These are phyloP conservation scores for Vitis cinerea DNA, from an alignment of 164 flowering plant species.

Conservation along the genomic window DNA sequence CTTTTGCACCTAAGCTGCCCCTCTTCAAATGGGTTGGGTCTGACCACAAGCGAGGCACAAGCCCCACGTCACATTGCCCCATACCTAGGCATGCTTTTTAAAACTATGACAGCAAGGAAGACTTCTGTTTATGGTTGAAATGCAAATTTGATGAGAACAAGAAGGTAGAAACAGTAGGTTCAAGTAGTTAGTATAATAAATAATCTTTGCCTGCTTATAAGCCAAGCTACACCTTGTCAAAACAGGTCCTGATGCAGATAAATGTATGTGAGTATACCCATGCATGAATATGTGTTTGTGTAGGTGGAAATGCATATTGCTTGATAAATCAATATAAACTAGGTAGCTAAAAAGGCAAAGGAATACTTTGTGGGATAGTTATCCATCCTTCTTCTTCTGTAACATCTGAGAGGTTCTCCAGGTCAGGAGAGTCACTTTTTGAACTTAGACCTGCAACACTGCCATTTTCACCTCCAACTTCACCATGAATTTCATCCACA, in stretches of 20 bases:
- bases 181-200: no score
- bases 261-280: no score
- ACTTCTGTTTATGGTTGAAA: background rate
- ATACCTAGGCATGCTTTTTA: no score
- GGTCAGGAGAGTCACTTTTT: conserved; percentile 25
- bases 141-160: background rate
- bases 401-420: conserved; percentile 58
- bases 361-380: conserved; percentile 71
- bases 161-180: background rate
- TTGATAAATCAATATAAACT: background rate
- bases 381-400: conserved; percentile 87
- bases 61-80: no score
- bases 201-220: background rate
- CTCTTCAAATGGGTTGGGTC: no score
- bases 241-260: background rate
- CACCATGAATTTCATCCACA: conserved; percentile 29
- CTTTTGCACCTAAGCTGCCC: no score
- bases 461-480: conserved; percentile 29
- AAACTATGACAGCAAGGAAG: no score
- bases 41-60: no score
- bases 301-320: background rate
- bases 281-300: background rate
- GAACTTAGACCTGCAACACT: conserved; percentile 22
- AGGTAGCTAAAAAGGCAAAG: background rate
- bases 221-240: background rate